phyloP scores from a whole-genome alignment of 805 yeast genomes.

The Yarrowia yakushimensis region DNA sequence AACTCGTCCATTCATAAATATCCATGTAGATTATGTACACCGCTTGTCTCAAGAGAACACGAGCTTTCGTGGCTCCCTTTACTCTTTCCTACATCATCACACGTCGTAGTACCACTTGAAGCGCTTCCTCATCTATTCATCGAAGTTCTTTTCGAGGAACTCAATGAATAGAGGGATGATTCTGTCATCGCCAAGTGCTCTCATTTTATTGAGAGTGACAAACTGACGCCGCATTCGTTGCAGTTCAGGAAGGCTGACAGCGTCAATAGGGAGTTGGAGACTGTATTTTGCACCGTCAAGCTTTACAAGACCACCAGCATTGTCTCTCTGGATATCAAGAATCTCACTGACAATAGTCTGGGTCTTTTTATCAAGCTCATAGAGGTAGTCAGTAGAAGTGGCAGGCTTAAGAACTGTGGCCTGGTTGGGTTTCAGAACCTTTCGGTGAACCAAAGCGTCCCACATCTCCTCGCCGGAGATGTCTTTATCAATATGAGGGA shows the following conservation, averaged over 20 bases:
- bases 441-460: conserved; percentile 46
- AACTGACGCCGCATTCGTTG: conserved; percentile 83
- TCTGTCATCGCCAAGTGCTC: conserved; percentile 66
- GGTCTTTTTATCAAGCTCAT: conserved; percentile 71
- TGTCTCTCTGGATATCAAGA: conserved; percentile 57
- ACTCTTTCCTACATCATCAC: too few relatives aligned
- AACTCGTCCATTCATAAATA: too few relatives aligned
- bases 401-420: conserved; percentile 84
- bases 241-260: conserved; percentile 68
- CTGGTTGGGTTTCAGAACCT: conserved; percentile 70
- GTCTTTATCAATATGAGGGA: conserved; percentile 53
- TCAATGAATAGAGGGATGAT: conserved; percentile 74
- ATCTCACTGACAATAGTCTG: conserved; percentile 60
- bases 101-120: too few relatives aligned
- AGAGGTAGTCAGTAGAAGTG: conserved; percentile 67
- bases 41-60: too few relatives aligned
- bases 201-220: conserved; percentile 72
- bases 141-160: conserved; percentile 63
- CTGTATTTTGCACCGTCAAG: conserved; percentile 42
- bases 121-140: conserved; percentile 30
- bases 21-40: neutral
- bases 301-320: conserved; percentile 37
- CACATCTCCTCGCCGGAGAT: conserved; percentile 62
- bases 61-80: neutral
- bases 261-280: conserved; percentile 60